Evolutionary conservation across 2,329 filamentous ascomycete species (phyloP).

Genomic region (Davidsoniella virescens): DNA sequence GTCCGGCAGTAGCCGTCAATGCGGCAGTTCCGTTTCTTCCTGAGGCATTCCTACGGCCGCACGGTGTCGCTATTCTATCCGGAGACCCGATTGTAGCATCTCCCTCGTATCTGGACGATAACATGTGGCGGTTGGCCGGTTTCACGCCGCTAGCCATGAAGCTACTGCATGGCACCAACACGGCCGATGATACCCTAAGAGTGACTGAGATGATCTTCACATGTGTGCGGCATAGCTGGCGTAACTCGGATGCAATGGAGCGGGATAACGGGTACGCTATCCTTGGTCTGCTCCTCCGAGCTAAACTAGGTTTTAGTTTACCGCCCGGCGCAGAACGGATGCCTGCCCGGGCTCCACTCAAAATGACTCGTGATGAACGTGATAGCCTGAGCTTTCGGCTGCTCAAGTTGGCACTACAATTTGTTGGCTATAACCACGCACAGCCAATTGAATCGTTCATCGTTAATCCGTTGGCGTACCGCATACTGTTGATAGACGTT

Average conservation of each 20-base stretch:
- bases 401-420: slow-evolving; percentile 61
- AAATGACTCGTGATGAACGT: slow-evolving; percentile 34
- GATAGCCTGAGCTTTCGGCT: slow-evolving; percentile 45
- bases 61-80: slow-evolving; percentile 67
- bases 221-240: slow-evolving; percentile 80
- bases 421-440: slow-evolving; percentile 75
- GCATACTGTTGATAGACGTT: slow-evolving; percentile 78
- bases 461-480: slow-evolving; percentile 87
- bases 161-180: slow-evolving; percentile 60
- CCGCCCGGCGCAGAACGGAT: slow-evolving; percentile 1
- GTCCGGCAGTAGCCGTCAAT: slow-evolving; percentile 72
- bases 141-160: slow-evolving; percentile 75
- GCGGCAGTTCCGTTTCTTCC: slow-evolving; percentile 75
- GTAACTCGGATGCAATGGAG: slow-evolving; percentile 97
- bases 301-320: slow-evolving; percentile 47
- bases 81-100: slow-evolving; percentile 69
- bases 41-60: slow-evolving; percentile 65
- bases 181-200: slow-evolving; percentile 53
- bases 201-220: slow-evolving; percentile 73
- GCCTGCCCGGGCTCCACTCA: slow-evolving; percentile 17
- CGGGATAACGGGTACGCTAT: slow-evolving; percentile 87
- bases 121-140: slow-evolving; percentile 82
- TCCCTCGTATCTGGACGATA: slow-evolving; percentile 77
- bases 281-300: slow-evolving; percentile 64
- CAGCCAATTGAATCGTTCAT: slow-evolving; percentile 78